Conservation (phyloP, 2,329 filamentous ascomycete species). For the Xylogone sp. region DNA sequence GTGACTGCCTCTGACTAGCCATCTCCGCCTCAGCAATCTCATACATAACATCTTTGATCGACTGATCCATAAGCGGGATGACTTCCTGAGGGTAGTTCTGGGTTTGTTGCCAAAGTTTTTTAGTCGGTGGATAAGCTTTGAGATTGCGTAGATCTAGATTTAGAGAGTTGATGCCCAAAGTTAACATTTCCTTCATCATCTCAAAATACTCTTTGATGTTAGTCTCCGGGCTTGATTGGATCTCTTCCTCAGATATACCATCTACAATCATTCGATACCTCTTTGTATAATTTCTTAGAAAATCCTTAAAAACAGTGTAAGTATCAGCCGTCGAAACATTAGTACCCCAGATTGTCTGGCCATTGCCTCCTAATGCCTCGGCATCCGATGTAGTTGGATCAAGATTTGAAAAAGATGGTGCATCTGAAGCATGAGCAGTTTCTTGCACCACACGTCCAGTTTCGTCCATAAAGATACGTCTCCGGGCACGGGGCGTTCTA, state of each 20-base stretch:
- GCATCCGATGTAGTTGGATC: slow-evolving; percentile 90
- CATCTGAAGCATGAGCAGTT: slow-evolving; percentile 50
- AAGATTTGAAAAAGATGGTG: slow-evolving; percentile 56
- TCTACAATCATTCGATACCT: slow-evolving; percentile 94
- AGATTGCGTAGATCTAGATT: slow-evolving; percentile 88
- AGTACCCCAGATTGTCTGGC: slow-evolving; percentile 91
- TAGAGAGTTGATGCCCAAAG: slow-evolving; percentile 76
- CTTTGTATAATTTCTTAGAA: slow-evolving; percentile 83
- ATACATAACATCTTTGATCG: slow-evolving; percentile 88
- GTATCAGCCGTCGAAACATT: slow-evolving; percentile 93
- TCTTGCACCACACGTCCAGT: slow-evolving; percentile 55
- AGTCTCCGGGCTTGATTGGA: slow-evolving; percentile 63
- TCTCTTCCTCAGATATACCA: slow-evolving; percentile 75
- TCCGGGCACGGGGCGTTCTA: slow-evolving; percentile 46
- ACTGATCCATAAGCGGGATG: slow-evolving; percentile 93
- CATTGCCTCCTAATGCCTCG: slow-evolving; percentile 76
- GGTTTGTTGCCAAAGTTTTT: slow-evolving; percentile 93
- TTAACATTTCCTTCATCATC: slow-evolving; percentile 85
- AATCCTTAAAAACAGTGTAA: slow-evolving; percentile 84
- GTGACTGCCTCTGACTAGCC: slow-evolving; percentile 61
- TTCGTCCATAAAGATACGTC: slow-evolving; percentile 54
- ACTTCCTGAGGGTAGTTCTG: slow-evolving; percentile 95
- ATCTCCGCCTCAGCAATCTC: slow-evolving; percentile 82
- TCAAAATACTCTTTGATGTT: slow-evolving; percentile 80
- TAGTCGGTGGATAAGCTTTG: slow-evolving; percentile 86